Evolutionary conservation across 208 protist genomes (phyloP), one percentile per base, ranked within the genome.

Genomic region (Wallacemonas collosoma): DNA sequence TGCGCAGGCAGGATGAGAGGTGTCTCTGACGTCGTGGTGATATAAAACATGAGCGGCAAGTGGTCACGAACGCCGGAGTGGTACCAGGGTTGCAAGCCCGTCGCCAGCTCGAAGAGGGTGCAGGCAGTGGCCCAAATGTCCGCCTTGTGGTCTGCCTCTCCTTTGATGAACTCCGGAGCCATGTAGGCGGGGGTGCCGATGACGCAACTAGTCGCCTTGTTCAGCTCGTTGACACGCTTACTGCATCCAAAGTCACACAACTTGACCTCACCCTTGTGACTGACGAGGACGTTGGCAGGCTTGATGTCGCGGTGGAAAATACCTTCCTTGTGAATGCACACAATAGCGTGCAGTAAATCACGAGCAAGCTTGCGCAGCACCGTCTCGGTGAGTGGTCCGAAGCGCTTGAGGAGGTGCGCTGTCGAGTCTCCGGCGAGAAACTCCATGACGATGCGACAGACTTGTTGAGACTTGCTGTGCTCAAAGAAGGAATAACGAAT

Each of bases 221-320:
- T 93, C 39, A 94, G 79, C 72, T 97, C 90, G 50, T 83, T 85
- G 9, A 97, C 79, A n/a, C 90, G 87, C 73, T 95, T 97, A 71
- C 88, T 91, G 70, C 90, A 95, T 35, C 94, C 94, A 79, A 98
- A 98, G 68, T 98, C 94, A 68, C 91, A 93, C 53, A 98, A 72
- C 74, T 98, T 98, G 12, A 98, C 91, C 61, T 90, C 80, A 14
- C 91, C 94, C 54, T 79, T 66, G 65, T 93, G 82, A 58, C 85
- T 92, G 6, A 98, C 86, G 11, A 98, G 82, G 67, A 98, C 93
- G 69, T 98, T 98, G 3, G 92, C 94, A 2, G 90, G 88, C 67
- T 98, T 98, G 78, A 98, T 95, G 75, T 98, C 94, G 50, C 90
- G 83, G 73, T 98, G 94, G 44, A 93, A 92, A 60, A 98, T 94